Percentiles rank a stretch among this genome's conserved stretches.
Conservation (phyloP, 805 yeast genomes). For the Wickerhamia fluorescens region DNA sequence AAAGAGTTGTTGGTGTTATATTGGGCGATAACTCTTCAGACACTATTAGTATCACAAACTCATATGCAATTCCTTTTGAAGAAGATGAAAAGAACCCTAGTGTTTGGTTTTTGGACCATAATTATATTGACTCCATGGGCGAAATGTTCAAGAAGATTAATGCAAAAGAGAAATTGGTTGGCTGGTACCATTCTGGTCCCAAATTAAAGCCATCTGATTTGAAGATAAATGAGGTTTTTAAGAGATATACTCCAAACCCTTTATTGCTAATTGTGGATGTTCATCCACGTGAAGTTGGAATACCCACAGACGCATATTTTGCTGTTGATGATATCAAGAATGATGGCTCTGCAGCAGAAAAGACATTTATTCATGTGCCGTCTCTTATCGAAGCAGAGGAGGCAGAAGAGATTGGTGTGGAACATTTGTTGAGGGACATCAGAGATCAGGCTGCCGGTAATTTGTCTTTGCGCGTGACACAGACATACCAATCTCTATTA, state of each 20-base stretch:
- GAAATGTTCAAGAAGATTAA: constrained; percentile 97
- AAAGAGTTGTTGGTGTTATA: constrained; percentile 90
- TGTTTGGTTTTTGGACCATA: constrained; percentile 97
- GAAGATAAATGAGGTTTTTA: constrained; percentile 83
- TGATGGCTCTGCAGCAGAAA: constrained; percentile 89
- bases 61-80: constrained; percentile 96
- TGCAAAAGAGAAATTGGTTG: constrained; percentile 91
- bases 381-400: constrained; percentile 94
- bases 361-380: constrained; percentile 89
- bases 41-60: constrained; percentile 72
- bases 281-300: constrained; percentile 74
- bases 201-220: constrained; percentile 82
- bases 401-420: constrained; percentile 99
- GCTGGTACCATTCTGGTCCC: constrained; percentile 99
- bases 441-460: constrained; percentile 96
- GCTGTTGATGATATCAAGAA: constrained; percentile 94
- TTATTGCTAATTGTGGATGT: constrained; percentile 87
- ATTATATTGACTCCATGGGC: constrained; percentile 91
- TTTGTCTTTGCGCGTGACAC: constrained; percentile 77
- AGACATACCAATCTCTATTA: constrained; percentile 79
- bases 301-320: constrained; percentile 92
- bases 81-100: constrained; percentile 88
- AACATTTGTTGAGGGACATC: constrained; percentile 87
- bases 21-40: constrained; percentile 67
- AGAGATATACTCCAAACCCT: constrained; percentile 74